These are phyloP conservation scores for Achaetomium macrosporum DNA, from an alignment of 2,329 filamentous ascomycete genomes.

Conservation along the genomic window DNA sequence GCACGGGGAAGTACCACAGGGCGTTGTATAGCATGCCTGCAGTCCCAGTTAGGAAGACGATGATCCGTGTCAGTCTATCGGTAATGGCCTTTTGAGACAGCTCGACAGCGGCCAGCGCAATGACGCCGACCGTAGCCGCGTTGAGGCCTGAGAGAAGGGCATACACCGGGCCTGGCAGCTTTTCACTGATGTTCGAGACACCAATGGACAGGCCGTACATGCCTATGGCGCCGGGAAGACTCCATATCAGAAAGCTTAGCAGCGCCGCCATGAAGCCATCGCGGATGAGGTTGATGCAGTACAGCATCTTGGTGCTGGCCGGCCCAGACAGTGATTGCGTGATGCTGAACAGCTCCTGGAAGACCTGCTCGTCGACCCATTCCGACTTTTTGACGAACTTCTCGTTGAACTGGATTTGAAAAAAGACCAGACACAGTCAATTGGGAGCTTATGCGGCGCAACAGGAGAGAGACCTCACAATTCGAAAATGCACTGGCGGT, in stretches of 20 bases:
- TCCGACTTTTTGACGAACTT: constrained; percentile 54
- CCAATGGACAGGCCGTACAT: constrained; percentile 65
- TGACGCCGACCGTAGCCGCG: constrained; percentile 64
- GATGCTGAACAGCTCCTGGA: constrained; percentile 64
- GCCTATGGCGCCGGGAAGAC: constrained; percentile 62
- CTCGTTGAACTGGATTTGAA: constrained; percentile 42
- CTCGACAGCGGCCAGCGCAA: constrained; percentile 63
- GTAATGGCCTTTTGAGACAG: constrained; percentile 63
- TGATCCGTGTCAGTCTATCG: constrained; percentile 54
- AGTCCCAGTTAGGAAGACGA: constrained; percentile 58
- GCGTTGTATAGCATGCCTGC: constrained; percentile 66
- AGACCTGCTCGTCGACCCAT: constrained; percentile 64
- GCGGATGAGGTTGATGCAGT: constrained; percentile 60
- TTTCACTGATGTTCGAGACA: constrained; percentile 52
- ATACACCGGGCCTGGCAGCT: constrained; percentile 57
- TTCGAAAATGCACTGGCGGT: constrained; percentile 65
- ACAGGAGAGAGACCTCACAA: constrained; percentile 33
- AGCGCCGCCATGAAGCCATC: constrained; percentile 53
- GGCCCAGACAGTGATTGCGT: constrained; percentile 64
- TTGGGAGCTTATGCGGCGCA: no score
- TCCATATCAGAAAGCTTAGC: constrained; percentile 59
- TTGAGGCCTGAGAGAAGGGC: constrained; percentile 67
- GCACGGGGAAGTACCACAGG: constrained; percentile 66
- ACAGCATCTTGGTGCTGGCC: constrained; percentile 65
- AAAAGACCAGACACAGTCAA: neutral